These are phyloP conservation scores for Potentilla sterilis DNA, from an alignment of 306 rosid genomes.

Conservation along the genomic window DNA sequence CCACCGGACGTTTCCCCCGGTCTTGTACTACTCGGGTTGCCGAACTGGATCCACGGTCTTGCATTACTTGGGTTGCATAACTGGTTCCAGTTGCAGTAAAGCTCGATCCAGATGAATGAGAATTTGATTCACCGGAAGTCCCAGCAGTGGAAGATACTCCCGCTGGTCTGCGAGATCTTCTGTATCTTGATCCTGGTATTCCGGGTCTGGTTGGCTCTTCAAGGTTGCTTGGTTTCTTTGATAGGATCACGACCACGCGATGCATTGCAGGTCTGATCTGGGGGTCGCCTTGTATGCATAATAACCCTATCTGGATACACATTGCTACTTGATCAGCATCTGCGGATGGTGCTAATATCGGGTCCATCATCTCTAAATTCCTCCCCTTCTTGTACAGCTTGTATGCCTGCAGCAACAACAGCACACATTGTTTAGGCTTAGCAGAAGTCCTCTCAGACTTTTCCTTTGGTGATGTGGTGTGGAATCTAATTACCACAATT, in stretches of 20 bases:
- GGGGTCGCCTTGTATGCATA: conserved; percentile 69
- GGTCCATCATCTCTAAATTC: conserved; percentile 70
- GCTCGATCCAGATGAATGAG: conserved; percentile 44
- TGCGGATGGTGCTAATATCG: conserved; percentile 46
- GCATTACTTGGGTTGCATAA: conserved; percentile 25
- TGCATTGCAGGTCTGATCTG: conserved; percentile 70
- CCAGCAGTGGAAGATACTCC: conserved; percentile 50
- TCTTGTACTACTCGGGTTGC: conserved; percentile 17
- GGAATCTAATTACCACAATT: background rate
- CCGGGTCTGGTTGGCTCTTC: conserved; percentile 83
- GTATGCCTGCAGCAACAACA: conserved; percentile 55
- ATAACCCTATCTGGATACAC: conserved; percentile 49
- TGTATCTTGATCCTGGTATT: conserved; percentile 57
- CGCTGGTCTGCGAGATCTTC: conserved; percentile 45
- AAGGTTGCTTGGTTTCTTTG: conserved; percentile 62
- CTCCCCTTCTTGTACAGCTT: conserved; percentile 78
- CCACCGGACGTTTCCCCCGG: conserved; percentile 66
- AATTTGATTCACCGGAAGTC: conserved; percentile 44
- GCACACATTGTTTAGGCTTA: background rate
- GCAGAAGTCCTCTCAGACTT: background rate
- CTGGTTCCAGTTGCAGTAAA: conserved; percentile 33
- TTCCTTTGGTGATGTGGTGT: background rate
- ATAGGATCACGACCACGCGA: conserved; percentile 69
- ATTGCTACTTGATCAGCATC: conserved; percentile 55
- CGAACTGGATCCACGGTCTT: conserved; percentile 34